Evolutionary conservation across 331 rosid species (phyloP), one percentile per base, ranked within the genome.

Genomic region (Quercus lobata): DNA sequence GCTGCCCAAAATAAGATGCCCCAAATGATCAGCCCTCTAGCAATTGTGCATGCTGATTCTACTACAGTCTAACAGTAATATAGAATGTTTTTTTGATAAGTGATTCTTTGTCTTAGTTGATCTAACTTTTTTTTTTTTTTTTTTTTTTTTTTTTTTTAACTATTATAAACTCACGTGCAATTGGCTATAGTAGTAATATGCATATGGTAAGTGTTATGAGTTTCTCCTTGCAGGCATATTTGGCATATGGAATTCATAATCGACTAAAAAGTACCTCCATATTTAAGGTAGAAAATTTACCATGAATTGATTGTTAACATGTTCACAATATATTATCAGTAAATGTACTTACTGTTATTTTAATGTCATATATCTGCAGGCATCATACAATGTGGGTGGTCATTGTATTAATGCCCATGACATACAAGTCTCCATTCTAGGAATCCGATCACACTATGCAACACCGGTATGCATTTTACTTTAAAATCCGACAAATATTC

Each of bases 371-470:
- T n/a, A 30, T 34, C 75, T 77, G n/a, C 85, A 84, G 88, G 85
- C 88, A 53, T 76, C 83, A 9, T 84, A 81, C 71, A 84, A 81
- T 35, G 78, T 84, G 56, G 85, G 88, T 3, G 88, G 88, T 37
- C 85, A 74, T 6, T 69, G 77, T 74, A 62, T 84, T 66, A 81
- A 81, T 74, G 83, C 88, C n/a, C 79, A 69, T 73, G 69, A 68
- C 60, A 84, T 84, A 52, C 88, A 84, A 54, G 74, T 80, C 78
- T 84, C 88, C 75, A 84, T 84, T 56, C 74, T 84, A 74, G 80
- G 88, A 81, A 81, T 84, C 62, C 85, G 56, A 70, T 57, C 85
- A 5, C 88, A 77, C 58, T 73, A 78, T 61, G 57, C 83, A 32
- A 80, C 72, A 58, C 78, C 78, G 30, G 88, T 84, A 81, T 81